A percentile compares a stretch with the other conserved stretches of the same genome.
Evolutionary conservation across 2,329 filamentous ascomycete species (phyloP).

Genomic region (Penicillium fuscoglaucum): DNA sequence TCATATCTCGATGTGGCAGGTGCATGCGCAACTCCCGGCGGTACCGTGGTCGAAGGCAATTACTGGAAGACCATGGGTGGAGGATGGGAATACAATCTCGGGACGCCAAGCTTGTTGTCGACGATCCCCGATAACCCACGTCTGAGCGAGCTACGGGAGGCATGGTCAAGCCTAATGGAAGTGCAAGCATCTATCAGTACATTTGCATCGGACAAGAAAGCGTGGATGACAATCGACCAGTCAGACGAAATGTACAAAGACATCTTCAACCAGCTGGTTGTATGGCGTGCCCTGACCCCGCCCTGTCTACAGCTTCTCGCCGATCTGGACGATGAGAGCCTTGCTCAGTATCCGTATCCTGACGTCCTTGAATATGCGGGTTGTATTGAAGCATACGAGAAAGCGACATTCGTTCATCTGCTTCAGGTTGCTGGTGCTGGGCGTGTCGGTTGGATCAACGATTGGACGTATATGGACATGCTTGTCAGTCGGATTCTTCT

Average conservation of each 20-base stretch:
- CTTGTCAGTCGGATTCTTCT: constrained; percentile 33
- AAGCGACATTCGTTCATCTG: constrained; percentile 38
- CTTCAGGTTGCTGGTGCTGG: constrained; percentile 35
- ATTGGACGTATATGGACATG: constrained; percentile 29
- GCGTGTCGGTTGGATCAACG: constrained; percentile 29
- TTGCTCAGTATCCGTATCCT: constrained; percentile 30
- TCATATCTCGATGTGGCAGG: constrained; percentile 44
- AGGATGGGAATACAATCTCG: constrained; percentile 42
- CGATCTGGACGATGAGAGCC: constrained; percentile 31
- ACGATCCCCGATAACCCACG: constrained; percentile 23
- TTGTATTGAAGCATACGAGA: constrained; percentile 41
- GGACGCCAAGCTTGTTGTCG: constrained; percentile 32
- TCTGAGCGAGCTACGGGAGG: constrained; percentile 31
- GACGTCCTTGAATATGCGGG: constrained; percentile 38
- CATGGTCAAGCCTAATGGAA: constrained; percentile 39
- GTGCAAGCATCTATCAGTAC: constrained; percentile 35
- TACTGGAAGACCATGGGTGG: constrained; percentile 43
- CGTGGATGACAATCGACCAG: constrained; percentile 30
- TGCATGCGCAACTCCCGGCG: constrained; percentile 40
- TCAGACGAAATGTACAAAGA: constrained; percentile 35
- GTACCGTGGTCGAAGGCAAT: constrained; percentile 39
- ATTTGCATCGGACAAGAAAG: constrained; percentile 36
- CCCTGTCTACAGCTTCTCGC: constrained; percentile 29
- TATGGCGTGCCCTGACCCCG: constrained; percentile 34
- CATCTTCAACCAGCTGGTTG: constrained; percentile 29